Conservation (phyloP, 2,329 filamentous ascomycete genomes). For the Aspergillus brunneoviolaceus region DNA sequence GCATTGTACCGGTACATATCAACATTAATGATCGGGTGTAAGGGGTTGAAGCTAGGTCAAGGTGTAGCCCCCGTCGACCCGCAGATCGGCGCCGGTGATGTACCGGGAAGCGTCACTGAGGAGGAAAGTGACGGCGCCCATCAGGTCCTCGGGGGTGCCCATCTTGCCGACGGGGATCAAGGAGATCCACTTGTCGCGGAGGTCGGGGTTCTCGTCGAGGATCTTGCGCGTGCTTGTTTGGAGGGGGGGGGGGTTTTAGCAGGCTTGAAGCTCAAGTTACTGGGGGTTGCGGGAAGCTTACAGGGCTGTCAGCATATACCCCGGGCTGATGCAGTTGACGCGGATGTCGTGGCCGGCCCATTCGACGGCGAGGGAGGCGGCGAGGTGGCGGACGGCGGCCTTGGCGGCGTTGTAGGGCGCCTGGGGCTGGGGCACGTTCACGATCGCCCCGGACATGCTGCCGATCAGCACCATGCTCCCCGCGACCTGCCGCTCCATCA, state of each 20-base stretch:
- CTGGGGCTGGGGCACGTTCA: constrained; percentile 94
- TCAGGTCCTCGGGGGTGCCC: constrained; percentile 86
- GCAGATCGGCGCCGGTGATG: constrained; percentile 72
- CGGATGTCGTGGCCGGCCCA: constrained; percentile 87
- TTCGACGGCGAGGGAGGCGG: constrained; percentile 84
- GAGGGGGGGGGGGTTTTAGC: constrained; percentile 4
- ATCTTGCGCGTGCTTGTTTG: constrained; percentile 83
- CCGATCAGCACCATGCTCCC: constrained; percentile 94
- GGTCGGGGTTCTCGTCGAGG: constrained; percentile 85
- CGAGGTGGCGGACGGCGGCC: constrained; percentile 85
- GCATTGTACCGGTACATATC: too few relatives aligned
- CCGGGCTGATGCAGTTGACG: constrained; percentile 92
- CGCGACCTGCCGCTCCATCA: constrained; percentile 75
- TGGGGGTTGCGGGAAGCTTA: constrained; percentile 50
- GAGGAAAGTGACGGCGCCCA: constrained; percentile 87
- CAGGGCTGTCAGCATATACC: constrained; percentile 95
- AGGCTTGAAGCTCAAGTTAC: too few relatives aligned
- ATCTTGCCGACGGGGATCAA: constrained; percentile 92
- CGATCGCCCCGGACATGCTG: constrained; percentile 89
- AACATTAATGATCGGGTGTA: too few relatives aligned
- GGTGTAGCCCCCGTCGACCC: constrained; percentile 89
- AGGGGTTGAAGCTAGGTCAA: constrained; percentile 56
- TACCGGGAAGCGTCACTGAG: constrained; percentile 76
- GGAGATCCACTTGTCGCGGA: constrained; percentile 86
- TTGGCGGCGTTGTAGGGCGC: constrained; percentile 92